phyloP scores from a whole-genome alignment of 352 stramenopile genomes.

The Phytopythium kandeliae region DNA sequence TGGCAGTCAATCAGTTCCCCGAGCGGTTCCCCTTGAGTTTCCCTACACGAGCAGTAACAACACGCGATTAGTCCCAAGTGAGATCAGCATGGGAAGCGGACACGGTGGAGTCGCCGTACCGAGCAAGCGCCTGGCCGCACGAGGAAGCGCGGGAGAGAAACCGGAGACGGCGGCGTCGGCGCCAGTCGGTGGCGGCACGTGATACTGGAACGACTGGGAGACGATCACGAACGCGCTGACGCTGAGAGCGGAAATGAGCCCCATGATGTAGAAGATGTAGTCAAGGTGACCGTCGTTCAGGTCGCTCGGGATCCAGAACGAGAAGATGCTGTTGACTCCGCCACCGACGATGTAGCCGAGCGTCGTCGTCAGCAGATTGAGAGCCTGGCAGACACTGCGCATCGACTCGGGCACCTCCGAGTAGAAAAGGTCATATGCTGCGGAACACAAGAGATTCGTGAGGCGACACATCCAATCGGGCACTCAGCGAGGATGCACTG shows the following conservation, averaged over 20 bases:
- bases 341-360: conserved; percentile 83
- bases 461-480: not conserved
- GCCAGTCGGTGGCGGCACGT: conserved; percentile 38
- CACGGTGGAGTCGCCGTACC: too few relatives aligned
- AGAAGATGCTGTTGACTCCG: conserved; percentile 84
- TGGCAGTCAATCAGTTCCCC: not conserved
- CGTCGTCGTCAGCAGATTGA: conserved; percentile 89
- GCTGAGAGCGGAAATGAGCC: conserved; percentile 58
- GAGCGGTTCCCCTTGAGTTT: conserved; percentile 3
- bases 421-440: conserved; percentile 90
- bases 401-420: conserved; percentile 89
- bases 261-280: conserved; percentile 86
- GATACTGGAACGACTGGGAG: conserved; percentile 80
- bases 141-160: conserved; percentile 57
- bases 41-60: not conserved
- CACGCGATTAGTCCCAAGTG: too few relatives aligned
- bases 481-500: not conserved
- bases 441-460: not conserved
- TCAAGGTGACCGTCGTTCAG: conserved; percentile 89
- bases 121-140: conserved; percentile 34
- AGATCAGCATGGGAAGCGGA: too few relatives aligned
- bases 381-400: conserved; percentile 86
- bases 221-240: conserved; percentile 54
- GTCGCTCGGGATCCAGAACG: conserved; percentile 87
- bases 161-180: conserved; percentile 43